A percentile compares a stretch with the other conserved stretches of the same genome.
Conservation (phyloP, 768 basidiomycete species). For the Pisolithus microcarpus region DNA sequence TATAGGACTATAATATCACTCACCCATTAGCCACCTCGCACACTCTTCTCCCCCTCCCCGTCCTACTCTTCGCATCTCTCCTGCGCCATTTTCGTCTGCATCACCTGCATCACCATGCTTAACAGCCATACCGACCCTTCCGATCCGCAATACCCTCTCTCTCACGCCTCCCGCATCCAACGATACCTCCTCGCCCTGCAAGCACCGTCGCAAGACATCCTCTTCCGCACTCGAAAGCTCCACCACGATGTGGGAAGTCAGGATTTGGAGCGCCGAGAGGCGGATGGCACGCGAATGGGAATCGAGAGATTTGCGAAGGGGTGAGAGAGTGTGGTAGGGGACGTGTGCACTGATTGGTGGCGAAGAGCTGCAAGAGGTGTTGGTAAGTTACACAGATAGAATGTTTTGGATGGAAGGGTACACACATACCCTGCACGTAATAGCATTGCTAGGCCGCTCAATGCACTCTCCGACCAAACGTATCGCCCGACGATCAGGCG, state of each 20-base stretch:
- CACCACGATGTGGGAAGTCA: constrained; percentile 44
- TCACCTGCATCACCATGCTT: constrained; percentile 36
- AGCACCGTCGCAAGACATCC: constrained; percentile 56
- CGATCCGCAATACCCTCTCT: constrained; percentile 76
- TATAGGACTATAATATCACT: constrained; percentile 12
- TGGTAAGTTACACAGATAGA: no score
- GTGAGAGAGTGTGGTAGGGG: constrained; percentile 3
- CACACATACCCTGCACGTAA: constrained; percentile 39
- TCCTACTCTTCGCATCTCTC: not conserved
- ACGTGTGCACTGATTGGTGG: no score
- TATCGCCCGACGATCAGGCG: constrained; percentile 40
- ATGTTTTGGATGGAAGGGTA: no score
- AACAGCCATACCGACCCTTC: constrained; percentile 58
- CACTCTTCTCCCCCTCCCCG: constrained; percentile 51
- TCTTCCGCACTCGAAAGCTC: constrained; percentile 34
- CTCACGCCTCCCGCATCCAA: constrained; percentile 75
- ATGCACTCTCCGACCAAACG: constrained; percentile 49
- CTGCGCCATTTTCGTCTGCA: no score
- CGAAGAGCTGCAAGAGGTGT: no score
- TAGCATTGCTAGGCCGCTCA: constrained; percentile 49
- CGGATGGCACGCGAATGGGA: constrained; percentile 70
- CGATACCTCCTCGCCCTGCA: constrained; percentile 76
- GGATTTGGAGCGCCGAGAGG: constrained; percentile 54
- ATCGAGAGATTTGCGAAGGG: constrained; percentile 47
- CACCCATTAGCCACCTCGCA: constrained; percentile 68